Conservation (phyloP, 768 basidiomycete species). For the Rhodocollybia butyracea region DNA sequence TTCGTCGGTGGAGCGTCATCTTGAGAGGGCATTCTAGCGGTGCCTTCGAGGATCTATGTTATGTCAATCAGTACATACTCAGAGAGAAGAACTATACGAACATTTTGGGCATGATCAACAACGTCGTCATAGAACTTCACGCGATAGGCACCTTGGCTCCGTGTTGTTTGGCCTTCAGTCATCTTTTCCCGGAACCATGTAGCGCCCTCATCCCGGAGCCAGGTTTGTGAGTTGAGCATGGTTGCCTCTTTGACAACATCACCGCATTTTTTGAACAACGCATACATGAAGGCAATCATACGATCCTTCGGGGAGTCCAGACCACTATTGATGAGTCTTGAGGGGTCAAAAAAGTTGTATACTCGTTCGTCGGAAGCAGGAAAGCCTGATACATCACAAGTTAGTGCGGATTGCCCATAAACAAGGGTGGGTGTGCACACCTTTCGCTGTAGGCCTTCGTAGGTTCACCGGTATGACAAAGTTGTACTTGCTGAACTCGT, state of each 20-base stretch:
- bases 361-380: background rate
- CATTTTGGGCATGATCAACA: background rate
- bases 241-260: background rate
- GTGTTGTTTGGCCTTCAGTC: background rate
- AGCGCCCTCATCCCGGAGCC: background rate
- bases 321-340: background rate
- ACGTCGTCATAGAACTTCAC: background rate
- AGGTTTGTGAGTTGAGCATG: background rate
- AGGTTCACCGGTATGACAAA: background rate
- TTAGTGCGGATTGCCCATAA: too few species aligned
- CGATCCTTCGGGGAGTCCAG: background rate
- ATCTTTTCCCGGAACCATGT: background rate
- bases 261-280: background rate
- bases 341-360: background rate
- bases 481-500: background rate
- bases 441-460: too few species aligned
- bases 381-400: background rate
- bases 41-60: background rate
- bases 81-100: background rate
- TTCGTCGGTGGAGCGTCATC: background rate
- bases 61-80: background rate
- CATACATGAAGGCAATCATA: background rate
- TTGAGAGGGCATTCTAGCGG: too few species aligned
- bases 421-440: too few species aligned
- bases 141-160: background rate